Evolutionary conservation across 1,139 yeast genomes (phyloP).

Genomic region (Lodderomyces oxycetoniae): DNA sequence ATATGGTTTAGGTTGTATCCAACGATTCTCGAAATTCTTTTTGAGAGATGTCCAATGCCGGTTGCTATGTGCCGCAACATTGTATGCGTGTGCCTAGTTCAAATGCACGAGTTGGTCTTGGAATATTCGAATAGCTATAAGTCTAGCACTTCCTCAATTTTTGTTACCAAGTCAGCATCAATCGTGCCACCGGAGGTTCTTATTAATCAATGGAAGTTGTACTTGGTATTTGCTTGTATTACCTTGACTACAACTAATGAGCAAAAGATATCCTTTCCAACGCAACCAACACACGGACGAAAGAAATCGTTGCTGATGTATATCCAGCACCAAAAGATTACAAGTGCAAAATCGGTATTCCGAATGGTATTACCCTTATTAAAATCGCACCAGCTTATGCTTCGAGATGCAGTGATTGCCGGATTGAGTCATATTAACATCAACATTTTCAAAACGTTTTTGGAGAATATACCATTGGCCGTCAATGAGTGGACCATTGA

Average conservation of each 20-base stretch:
- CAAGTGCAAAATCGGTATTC: conserved; percentile 88
- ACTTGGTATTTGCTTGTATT: conserved; percentile 85
- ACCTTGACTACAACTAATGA: conserved; percentile 88
- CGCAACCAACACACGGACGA: conserved; percentile 54
- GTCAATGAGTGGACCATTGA: conserved; percentile 52
- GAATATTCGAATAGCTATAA: conserved; percentile 53
- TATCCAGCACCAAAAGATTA: conserved; percentile 85
- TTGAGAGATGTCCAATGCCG: conserved; percentile 84
- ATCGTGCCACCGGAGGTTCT: conserved; percentile 62
- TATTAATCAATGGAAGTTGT: conserved; percentile 85
- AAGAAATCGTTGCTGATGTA: conserved; percentile 74
- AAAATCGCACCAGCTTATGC: conserved; percentile 63
- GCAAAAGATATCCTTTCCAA: conserved; percentile 66
- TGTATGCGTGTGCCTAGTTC: conserved; percentile 84
- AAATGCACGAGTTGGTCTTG: conserved; percentile 76
- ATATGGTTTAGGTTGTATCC: conserved; percentile 92
- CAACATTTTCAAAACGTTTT: conserved; percentile 76
- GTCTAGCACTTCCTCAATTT: conserved; percentile 39
- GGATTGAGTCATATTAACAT: conserved; percentile 89
- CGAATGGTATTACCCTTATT: conserved; percentile 81
- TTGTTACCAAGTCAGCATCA: conserved; percentile 25
- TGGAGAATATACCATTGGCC: conserved; percentile 71
- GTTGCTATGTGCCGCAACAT: conserved; percentile 92
- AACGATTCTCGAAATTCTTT: conserved; percentile 62
- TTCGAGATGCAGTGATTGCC: conserved; percentile 79